Conservation (phyloP, 306 rosid species). For the Medicago truncatula region MtrunA17r5.0-ANR NC_053045.1:55011001-55011500, state of each 20-base stretch:
- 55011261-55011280: background rate
- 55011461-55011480: conserved; percentile 8
- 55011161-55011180: too few relatives aligned
- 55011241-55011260: background rate
- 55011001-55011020: background rate
- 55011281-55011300: background rate
- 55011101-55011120: too few relatives aligned
- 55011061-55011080: too few relatives aligned
- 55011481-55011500: conserved; percentile 1
- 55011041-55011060: background rate
- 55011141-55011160: too few relatives aligned
- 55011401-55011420: conserved; percentile 2
- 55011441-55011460: too few relatives aligned
- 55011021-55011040: too few relatives aligned
- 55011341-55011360: conserved; percentile 6
- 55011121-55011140: too few relatives aligned
- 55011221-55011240: background rate
- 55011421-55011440: background rate
- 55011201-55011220: too few relatives aligned
- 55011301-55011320: background rate
- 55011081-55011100: too few relatives aligned
- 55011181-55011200: too few relatives aligned
- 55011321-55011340: conserved; percentile 12
- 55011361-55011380: background rate
- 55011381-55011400: conserved; percentile 14